A percentile compares a stretch with the other conserved stretches of the same genome.
These are phyloP conservation scores for Cucumis sativus DNA, from an alignment of 306 rosid genomes.

Conservation along the genomic window DNA sequence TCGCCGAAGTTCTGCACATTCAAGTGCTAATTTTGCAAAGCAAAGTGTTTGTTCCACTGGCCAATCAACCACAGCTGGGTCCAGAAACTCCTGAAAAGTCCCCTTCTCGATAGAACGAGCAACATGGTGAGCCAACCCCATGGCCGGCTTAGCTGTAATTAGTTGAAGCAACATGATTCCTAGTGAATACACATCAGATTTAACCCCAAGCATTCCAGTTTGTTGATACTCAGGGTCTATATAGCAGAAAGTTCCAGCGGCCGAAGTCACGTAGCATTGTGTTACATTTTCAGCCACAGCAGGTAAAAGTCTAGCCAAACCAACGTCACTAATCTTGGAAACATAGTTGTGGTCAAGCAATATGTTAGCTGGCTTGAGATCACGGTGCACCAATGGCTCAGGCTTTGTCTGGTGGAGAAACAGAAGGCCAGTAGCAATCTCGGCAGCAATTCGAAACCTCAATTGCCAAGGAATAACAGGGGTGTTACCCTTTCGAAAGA, in stretches of 20 bases:
- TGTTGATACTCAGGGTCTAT: conserved; percentile 97
- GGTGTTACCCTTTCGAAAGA: conserved; percentile 30
- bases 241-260: conserved; percentile 97
- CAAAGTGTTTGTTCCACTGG: conserved; percentile 39
- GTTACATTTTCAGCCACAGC: conserved; percentile 69
- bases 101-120: conserved; percentile 35
- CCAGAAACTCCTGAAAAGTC: conserved; percentile 36
- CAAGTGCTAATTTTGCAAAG: conserved; percentile 45
- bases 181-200: conserved; percentile 83
- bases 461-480: conserved; percentile 50
- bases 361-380: conserved; percentile 84
- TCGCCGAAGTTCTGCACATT: conserved; percentile 75
- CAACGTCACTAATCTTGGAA: conserved; percentile 78
- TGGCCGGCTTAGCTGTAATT: conserved; percentile 57
- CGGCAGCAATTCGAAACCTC: conserved; percentile 69
- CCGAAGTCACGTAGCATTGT: conserved; percentile 58
- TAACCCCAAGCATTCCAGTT: conserved; percentile 86
- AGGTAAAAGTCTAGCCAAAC: conserved; percentile 84
- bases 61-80: conserved; percentile 62
- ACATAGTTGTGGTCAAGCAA: conserved; percentile 65
- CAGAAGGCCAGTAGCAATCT: conserved; percentile 67
- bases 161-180: conserved; percentile 72
- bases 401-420: conserved; percentile 96
- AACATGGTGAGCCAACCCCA: conserved; percentile 65
- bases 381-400: conserved; percentile 91